phyloP scores from a whole-genome alignment of 768 basidiomycete genomes.

The Vararia minispora region DNA sequence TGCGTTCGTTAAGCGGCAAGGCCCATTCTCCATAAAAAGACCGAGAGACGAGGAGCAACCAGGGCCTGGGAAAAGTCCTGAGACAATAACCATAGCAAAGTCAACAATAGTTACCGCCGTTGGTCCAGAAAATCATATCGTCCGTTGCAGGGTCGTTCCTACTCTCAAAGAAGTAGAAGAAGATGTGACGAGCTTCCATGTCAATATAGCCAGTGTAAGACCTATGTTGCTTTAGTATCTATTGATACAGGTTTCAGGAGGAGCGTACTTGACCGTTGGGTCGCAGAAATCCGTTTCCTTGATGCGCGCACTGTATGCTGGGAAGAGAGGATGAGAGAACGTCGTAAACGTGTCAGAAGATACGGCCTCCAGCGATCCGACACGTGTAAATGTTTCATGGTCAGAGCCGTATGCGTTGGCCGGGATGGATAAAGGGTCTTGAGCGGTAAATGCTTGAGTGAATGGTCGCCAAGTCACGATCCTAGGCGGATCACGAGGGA shows the following conservation, averaged over 20 bases:
- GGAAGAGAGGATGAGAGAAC: constrained; percentile 33
- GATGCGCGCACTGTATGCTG: constrained; percentile 29
- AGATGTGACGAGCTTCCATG: constrained; percentile 49
- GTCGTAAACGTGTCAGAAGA: constrained; percentile 26
- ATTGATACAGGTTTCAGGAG: background rate
- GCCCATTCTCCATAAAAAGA: constrained; percentile 49
- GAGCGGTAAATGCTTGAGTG: no score
- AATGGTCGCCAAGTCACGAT: no score
- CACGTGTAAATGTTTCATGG: constrained; percentile 2
- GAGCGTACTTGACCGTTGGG: constrained; percentile 21
- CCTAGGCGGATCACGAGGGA: no score
- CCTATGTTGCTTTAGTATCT: constrained; percentile 18
- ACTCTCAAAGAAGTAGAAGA: constrained; percentile 55
- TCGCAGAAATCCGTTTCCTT: constrained; percentile 34
- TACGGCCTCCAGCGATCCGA: constrained; percentile 5
- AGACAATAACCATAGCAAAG: constrained; percentile 16
- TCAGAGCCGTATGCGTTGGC: background rate
- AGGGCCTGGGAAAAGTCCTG: constrained; percentile 6
- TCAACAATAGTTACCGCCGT: constrained; percentile 23
- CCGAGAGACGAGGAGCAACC: constrained; percentile 21
- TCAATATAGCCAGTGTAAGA: constrained; percentile 62
- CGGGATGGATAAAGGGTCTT: background rate
- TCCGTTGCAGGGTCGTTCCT: constrained; percentile 22
- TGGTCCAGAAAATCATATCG: constrained; percentile 25
- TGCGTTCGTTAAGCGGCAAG: constrained; percentile 48